phyloP scores from a whole-genome alignment of 106 monocot genomes.

The Phalaenopsis equestris region DNA sequence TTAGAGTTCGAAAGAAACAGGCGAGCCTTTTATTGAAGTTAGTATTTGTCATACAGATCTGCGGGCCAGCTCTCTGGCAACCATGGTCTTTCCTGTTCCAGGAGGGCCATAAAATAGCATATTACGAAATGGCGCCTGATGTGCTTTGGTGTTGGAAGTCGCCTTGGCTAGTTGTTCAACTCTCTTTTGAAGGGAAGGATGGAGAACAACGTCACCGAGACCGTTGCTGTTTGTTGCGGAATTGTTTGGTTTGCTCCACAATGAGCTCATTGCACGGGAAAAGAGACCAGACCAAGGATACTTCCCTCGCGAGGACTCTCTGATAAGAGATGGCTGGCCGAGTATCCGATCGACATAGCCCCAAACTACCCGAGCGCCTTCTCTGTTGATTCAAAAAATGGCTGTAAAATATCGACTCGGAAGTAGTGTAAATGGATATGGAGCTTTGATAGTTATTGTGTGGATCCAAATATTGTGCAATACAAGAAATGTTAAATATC shows the following conservation, averaged over 20 bases:
- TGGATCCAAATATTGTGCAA: no score
- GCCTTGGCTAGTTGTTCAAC: conserved; percentile 74
- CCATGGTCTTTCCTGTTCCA: conserved; percentile 98
- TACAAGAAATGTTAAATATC: no score
- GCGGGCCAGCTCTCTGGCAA: conserved; percentile 76
- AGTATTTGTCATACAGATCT: conserved; percentile 57
- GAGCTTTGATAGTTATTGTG: no score
- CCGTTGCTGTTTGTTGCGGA: conserved; percentile 43
- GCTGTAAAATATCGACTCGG: neutral
- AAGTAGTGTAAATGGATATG: neutral
- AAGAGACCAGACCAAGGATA: conserved; percentile 89
- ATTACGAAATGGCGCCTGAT: conserved; percentile 95
- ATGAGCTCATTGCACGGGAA: conserved; percentile 44
- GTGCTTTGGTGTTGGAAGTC: conserved; percentile 88
- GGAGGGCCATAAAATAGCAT: conserved; percentile 99
- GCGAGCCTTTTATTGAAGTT: neutral
- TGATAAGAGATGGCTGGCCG: conserved; percentile 90
- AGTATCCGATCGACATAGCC: conserved; percentile 91
- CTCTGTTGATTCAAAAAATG: conserved; percentile 35
- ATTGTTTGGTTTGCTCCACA: conserved; percentile 20
- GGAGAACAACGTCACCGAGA: conserved; percentile 83
- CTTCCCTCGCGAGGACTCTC: conserved; percentile 90
- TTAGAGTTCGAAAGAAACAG: neutral
- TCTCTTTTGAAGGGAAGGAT: conserved; percentile 88
- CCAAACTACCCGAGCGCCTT: conserved; percentile 96